Base-by-base conservation (phyloP, 371 early-diverging fungal species). In the Lichtheimia ramosa region DNA sequence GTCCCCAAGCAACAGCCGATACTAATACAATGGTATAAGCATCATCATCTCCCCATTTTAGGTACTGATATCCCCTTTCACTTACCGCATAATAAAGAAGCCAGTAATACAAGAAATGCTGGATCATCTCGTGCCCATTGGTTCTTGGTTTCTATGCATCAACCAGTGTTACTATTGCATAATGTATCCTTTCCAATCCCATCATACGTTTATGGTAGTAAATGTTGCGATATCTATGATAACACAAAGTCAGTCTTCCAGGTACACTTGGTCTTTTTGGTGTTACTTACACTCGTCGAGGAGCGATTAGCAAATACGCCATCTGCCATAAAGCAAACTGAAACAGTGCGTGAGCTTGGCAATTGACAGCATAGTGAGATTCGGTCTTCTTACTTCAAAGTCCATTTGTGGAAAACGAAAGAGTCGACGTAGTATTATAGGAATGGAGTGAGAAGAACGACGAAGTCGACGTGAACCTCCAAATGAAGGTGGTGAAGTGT, bases 71-170 rank as follows among this genome's bases (percentile, higher is more conserved):
- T 34, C 34, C 8, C 27, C 34, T 34, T 34, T 34, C 13, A 66
- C 83, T 66, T 83, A 90, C 91, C 59, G 16, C 83, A 74, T 34
- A 92, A 67, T 18, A 83, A 73, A 21, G 83, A 64, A 13, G 85
- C 77, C 12, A 89, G 63, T 23, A 93, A 62, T 16, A 93, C 86
- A 43, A 94, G 68, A 65, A 94, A 95, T 14, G 96, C 96, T 8
- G 96, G 96, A 76, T 96, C 96, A 64, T 96, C 96, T 61, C 96
- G 68, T 25, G 96, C 92, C 96, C 96, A 96, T 59, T 92, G 94
- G 73, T 95, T 96, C 68, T 96, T 96, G 25, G 96, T 95, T 76
- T 96, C 94, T 93, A 64, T 34, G 43, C 20, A 62, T 14, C 13
- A 20, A 49, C 8, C 5, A n/a, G 2, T 54, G 5, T 40, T 7